Conservation (phyloP, 2,329 filamentous ascomycete genomes). For the Sclerotinia sclerotiorum region DNA sequence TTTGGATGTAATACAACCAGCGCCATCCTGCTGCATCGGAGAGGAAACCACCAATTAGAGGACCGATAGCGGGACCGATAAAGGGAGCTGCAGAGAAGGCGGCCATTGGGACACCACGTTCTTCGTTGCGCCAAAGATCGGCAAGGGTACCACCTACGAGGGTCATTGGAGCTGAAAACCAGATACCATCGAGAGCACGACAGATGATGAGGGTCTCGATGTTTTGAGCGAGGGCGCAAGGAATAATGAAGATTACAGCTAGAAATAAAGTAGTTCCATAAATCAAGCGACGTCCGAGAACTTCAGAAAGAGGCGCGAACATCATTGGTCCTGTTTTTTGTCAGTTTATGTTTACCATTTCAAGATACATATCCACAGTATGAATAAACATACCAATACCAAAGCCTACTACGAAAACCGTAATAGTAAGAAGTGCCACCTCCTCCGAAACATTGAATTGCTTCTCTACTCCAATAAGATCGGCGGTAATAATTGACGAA, state of each 20-base stretch:
- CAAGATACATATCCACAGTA: too few relatives aligned
- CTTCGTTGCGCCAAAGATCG: conserved; percentile 81
- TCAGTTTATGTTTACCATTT: not conserved
- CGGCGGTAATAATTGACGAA: conserved; percentile 76
- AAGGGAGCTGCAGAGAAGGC: conserved; percentile 82
- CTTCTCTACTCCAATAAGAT: conserved; percentile 62
- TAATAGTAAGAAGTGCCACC: conserved; percentile 69
- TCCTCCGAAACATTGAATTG: conserved; percentile 70
- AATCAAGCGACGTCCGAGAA: conserved; percentile 69
- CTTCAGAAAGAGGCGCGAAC: conserved; percentile 76
- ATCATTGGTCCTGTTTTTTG: conserved; percentile 62
- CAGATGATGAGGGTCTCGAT: conserved; percentile 74
- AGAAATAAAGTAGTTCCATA: conserved; percentile 52
- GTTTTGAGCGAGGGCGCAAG: conserved; percentile 74
- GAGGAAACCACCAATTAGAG: conserved; percentile 75
- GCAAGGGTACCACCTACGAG: conserved; percentile 79
- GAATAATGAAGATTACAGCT: conserved; percentile 77
- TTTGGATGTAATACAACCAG: conserved; percentile 85
- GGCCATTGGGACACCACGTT: conserved; percentile 84
- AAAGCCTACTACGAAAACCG: conserved; percentile 79
- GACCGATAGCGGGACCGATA: conserved; percentile 75
- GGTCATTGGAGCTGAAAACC: conserved; percentile 84
- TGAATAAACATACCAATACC: conserved; percentile 60
- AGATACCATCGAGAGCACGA: conserved; percentile 76
- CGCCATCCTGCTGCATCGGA: conserved; percentile 71